phyloP scores from a whole-genome alignment of 1,284 basidiomycete species.

The Pyrrhoderma lamaoense region DNA sequence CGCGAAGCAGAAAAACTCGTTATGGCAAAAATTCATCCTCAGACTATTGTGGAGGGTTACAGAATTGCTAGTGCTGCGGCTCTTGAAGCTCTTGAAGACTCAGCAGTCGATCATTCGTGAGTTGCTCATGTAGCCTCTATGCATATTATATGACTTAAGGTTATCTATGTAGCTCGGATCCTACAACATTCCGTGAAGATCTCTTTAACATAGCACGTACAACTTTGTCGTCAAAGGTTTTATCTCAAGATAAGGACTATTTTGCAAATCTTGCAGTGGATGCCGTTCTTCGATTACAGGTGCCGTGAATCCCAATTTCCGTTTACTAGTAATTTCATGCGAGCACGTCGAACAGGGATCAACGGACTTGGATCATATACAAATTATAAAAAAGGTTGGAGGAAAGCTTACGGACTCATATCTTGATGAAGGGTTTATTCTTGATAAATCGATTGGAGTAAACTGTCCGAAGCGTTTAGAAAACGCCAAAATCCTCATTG shows the following conservation, averaged over 20 bases:
- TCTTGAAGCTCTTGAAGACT: constrained; percentile 73
- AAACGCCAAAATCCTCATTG: constrained; percentile 95
- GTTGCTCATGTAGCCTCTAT: constrained; percentile 25
- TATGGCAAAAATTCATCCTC: constrained; percentile 90
- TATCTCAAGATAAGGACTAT: constrained; percentile 96
- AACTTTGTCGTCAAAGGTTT: constrained; percentile 93
- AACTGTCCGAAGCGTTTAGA: constrained; percentile 94
- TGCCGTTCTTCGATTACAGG: constrained; percentile 91
- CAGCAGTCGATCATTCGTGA: constrained; percentile 82
- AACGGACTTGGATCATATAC: constrained; percentile 96
- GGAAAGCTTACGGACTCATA: constrained; percentile 98
- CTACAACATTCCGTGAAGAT: constrained; percentile 76
- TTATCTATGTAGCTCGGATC: constrained; percentile 51
- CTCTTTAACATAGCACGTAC: constrained; percentile 96
- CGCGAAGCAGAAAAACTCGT: constrained; percentile 96
- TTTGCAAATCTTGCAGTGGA: constrained; percentile 98
- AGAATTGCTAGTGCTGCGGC: constrained; percentile 88
- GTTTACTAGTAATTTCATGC: not conserved
- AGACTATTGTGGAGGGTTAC: constrained; percentile 99
- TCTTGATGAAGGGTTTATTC: constrained; percentile 97
- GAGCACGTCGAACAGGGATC: constrained; percentile 56
- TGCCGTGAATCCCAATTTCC: constrained; percentile 22
- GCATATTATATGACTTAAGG: too few species aligned
- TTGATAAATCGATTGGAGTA: constrained; percentile 93
- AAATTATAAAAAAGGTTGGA: constrained; percentile 99